These are phyloP conservation scores for Lasiosphaeria hispida DNA, from an alignment of 495 filamentous ascomycete species.

Conservation along the genomic window DNA sequence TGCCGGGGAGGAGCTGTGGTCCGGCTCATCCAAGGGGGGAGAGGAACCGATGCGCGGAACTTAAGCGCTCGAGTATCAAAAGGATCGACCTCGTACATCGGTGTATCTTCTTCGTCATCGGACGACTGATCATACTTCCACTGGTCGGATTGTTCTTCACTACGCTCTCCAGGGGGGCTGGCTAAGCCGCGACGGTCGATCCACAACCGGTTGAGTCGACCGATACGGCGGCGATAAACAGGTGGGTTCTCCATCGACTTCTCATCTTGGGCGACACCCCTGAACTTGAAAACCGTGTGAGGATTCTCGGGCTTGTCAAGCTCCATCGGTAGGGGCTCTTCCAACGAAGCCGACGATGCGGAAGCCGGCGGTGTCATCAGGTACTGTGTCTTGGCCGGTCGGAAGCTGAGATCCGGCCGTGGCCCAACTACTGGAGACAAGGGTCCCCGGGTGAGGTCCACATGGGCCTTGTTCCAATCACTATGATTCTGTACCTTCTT, in stretches of 20 bases:
- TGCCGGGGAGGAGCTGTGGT: not conserved
- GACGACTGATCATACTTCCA: slow-evolving; percentile 78
- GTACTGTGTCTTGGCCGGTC: slow-evolving; percentile 78
- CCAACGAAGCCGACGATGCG: slow-evolving; percentile 61
- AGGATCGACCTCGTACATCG: slow-evolving; percentile 65
- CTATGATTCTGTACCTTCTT: slow-evolving; percentile 76
- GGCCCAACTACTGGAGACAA: slow-evolving; percentile 69
- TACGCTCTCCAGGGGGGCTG: slow-evolving; percentile 52
- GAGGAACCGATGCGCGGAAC: slow-evolving; percentile 68
- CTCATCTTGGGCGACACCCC: slow-evolving; percentile 32
- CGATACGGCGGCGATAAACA: slow-evolving; percentile 70
- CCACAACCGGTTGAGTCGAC: slow-evolving; percentile 74
- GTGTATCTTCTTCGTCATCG: slow-evolving; percentile 64
- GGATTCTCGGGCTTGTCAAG: slow-evolving; percentile 34
- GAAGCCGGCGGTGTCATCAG: slow-evolving; percentile 84
- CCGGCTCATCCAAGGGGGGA: slow-evolving; percentile 35
- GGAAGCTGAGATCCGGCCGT: slow-evolving; percentile 55
- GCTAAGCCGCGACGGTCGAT: slow-evolving; percentile 69
- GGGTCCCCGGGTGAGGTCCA: slow-evolving; percentile 79
- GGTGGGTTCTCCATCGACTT: slow-evolving; percentile 58
- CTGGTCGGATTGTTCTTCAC: slow-evolving; percentile 59
- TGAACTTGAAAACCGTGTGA: slow-evolving; percentile 32
- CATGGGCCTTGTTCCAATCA: slow-evolving; percentile 80
- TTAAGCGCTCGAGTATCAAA: slow-evolving; percentile 68
- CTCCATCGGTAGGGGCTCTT: slow-evolving; percentile 41